Evolutionary conservation across 331 rosid genomes (phyloP).

Genomic region (Stylosanthes scabra): DNA sequence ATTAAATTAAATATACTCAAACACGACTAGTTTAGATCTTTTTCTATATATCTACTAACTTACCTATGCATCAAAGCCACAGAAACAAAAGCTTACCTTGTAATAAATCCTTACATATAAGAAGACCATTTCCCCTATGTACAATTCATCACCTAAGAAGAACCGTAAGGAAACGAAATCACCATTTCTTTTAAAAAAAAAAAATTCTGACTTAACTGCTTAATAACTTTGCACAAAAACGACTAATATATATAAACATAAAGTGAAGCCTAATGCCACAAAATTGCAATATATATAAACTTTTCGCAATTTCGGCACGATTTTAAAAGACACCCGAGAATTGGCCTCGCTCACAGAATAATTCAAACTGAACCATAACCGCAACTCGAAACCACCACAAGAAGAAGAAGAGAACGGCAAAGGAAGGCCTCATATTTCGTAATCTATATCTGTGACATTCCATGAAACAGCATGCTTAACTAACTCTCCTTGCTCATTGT

Average conservation of each 20-base stretch:
- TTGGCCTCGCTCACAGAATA: too few relatives aligned
- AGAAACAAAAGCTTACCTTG: background rate
- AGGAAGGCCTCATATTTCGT: conserved; percentile 82
- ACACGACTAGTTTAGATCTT: too few relatives aligned
- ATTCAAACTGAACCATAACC: too few relatives aligned
- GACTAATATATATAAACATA: conserved; percentile 4
- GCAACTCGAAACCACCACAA: too few relatives aligned
- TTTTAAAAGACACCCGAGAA: too few relatives aligned
- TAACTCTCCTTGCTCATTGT: conserved; percentile 69
- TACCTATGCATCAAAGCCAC: too few relatives aligned
- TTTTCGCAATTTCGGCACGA: too few relatives aligned
- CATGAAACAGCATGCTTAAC: conserved; percentile 65
- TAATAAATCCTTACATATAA: background rate
- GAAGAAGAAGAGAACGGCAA: too few relatives aligned
- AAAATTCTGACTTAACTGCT: conserved; percentile 9
- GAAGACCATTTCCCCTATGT: conserved; percentile 8
- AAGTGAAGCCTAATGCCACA: conserved; percentile 9
- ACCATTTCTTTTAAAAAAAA: too few relatives aligned
- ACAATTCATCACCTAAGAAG: conserved; percentile 40
- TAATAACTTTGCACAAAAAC: conserved; percentile 26
- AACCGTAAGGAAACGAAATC: conserved; percentile 10
- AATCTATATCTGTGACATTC: conserved; percentile 81
- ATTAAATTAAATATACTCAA: too few relatives aligned
- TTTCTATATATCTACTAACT: too few relatives aligned
- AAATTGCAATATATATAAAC: too few relatives aligned